phyloP scores from a whole-genome alignment of 352 stramenopile genomes.

The Plasmopara viticola region DNA sequence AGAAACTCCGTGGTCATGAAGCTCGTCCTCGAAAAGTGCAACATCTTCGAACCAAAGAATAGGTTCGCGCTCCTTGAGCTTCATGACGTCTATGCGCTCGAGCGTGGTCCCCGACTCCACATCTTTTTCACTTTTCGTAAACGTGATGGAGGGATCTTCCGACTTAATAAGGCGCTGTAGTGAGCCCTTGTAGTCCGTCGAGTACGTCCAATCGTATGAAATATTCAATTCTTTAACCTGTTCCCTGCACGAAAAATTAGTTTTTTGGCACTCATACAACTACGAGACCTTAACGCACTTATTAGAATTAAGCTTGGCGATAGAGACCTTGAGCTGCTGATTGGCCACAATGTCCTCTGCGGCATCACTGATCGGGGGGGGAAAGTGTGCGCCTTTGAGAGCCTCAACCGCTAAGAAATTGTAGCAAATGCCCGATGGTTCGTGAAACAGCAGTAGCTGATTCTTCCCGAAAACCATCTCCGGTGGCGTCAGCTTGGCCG shows the following conservation, averaged over 20 bases:
- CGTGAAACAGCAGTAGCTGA: slow-evolving; percentile 69
- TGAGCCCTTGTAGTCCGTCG: slow-evolving; percentile 78
- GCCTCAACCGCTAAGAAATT: slow-evolving; percentile 74
- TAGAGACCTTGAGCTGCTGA: slow-evolving; percentile 74
- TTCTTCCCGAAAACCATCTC: slow-evolving; percentile 87
- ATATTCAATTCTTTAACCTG: slow-evolving; percentile 82
- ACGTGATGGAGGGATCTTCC: slow-evolving; percentile 9
- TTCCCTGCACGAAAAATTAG: slow-evolving; percentile 28
- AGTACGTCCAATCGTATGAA: slow-evolving; percentile 81
- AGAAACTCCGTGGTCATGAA: slow-evolving; percentile 76
- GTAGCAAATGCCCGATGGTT: slow-evolving; percentile 61
- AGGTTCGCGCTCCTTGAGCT: slow-evolving; percentile 73
- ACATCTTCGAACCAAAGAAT: slow-evolving; percentile 85
- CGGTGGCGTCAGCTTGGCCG: slow-evolving; percentile 62
- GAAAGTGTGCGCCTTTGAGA: slow-evolving; percentile 70
- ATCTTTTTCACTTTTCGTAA: slow-evolving; percentile 26
- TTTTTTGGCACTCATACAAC: background rate
- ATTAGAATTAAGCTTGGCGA: slow-evolving; percentile 75
- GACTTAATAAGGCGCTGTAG: slow-evolving; percentile 38
- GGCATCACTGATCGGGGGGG: slow-evolving; percentile 32
- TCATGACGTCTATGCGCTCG: slow-evolving; percentile 68
- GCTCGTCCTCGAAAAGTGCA: slow-evolving; percentile 72
- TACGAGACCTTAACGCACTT: slow-evolving; percentile 28
- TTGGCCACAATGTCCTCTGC: slow-evolving; percentile 47
- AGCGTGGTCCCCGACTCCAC: slow-evolving; percentile 33